Evolutionary conservation across 2,329 filamentous ascomycete genomes (phyloP).

Genomic region (Massarina eburnea): DNA sequence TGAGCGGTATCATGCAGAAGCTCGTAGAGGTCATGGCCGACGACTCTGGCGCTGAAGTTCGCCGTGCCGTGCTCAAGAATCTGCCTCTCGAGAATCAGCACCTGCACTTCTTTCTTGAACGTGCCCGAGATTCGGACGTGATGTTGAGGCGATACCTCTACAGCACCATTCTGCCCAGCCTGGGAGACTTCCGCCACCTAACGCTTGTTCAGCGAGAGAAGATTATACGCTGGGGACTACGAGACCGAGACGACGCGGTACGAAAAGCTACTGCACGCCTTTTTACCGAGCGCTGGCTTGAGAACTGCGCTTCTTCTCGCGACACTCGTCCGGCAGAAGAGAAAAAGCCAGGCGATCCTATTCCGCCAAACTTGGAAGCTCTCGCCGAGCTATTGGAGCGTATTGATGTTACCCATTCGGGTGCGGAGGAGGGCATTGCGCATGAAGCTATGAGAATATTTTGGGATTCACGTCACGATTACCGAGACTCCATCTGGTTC

Average conservation of each 20-base stretch:
- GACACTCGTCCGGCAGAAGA: constrained; percentile 61
- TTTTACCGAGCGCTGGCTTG: constrained; percentile 96
- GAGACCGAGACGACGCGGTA: constrained; percentile 92
- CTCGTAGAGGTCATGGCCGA: constrained; percentile 88
- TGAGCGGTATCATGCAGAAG: constrained; percentile 74
- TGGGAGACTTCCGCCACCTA: constrained; percentile 92
- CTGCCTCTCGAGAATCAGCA: constrained; percentile 80
- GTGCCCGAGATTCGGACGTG: constrained; percentile 85
- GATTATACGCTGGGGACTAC: constrained; percentile 87
- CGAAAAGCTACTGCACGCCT: constrained; percentile 86
- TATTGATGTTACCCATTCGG: constrained; percentile 89
- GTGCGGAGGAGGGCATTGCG: constrained; percentile 85
- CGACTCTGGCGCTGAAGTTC: constrained; percentile 90
- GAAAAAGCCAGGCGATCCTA: constrained; percentile 48
- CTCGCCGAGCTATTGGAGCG: constrained; percentile 88
- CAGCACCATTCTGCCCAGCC: constrained; percentile 77
- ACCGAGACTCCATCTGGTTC: constrained; percentile 71
- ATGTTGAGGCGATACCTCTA: constrained; percentile 84
- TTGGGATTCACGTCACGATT: constrained; percentile 89
- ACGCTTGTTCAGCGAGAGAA: constrained; percentile 95
- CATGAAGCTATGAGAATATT: constrained; percentile 94
- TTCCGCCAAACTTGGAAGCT: constrained; percentile 67
- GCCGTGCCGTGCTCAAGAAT: constrained; percentile 84
- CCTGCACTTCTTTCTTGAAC: constrained; percentile 85
- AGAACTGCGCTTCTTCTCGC: constrained; percentile 77